A percentile compares a stretch with the other conserved stretches of the same genome.
Evolutionary conservation across 2,329 filamentous ascomycete species (phyloP).

Genomic region (Aspergillus ruber): DNA sequence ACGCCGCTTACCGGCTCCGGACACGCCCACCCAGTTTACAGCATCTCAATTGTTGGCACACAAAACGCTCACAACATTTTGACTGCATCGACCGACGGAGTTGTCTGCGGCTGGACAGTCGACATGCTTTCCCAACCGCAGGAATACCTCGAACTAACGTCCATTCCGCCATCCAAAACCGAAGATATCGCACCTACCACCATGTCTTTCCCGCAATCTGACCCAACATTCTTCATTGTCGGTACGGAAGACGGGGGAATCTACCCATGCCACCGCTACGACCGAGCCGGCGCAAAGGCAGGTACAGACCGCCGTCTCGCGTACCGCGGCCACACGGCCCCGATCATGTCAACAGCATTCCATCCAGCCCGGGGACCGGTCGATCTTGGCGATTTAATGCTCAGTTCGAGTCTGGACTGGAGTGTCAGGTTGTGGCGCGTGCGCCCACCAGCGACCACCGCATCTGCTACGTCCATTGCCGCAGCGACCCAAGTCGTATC

Average conservation of each 20-base stretch:
- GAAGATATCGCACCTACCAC: slow-evolving; percentile 94
- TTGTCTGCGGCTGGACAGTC: slow-evolving; percentile 94
- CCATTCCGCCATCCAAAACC: slow-evolving; percentile 78
- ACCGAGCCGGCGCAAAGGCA: slow-evolving; percentile 92
- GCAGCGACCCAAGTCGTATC: slow-evolving; percentile 49
- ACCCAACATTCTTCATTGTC: slow-evolving; percentile 95
- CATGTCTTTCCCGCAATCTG: slow-evolving; percentile 88
- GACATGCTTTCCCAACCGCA: slow-evolving; percentile 97
- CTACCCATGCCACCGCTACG: slow-evolving; percentile 93
- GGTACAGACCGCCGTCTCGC: slow-evolving; percentile 83
- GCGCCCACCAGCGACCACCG: slow-evolving; percentile 45
- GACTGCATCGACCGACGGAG: slow-evolving; percentile 91
- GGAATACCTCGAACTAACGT: slow-evolving; percentile 81
- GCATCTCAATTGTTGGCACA: slow-evolving; percentile 89
- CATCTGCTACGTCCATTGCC: slow-evolving; percentile 30
- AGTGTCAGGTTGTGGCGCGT: slow-evolving; percentile 96
- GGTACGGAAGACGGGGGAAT: slow-evolving; percentile 96
- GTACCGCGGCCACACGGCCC: slow-evolving; percentile 85
- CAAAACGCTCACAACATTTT: slow-evolving; percentile 99
- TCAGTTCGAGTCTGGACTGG: slow-evolving; percentile 93
- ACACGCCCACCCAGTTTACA: slow-evolving; percentile 95
- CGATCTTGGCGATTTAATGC: slow-evolving; percentile 86
- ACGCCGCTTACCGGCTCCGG: slow-evolving; percentile 91
- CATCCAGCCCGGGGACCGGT: slow-evolving; percentile 88
- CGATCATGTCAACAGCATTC: slow-evolving; percentile 94